phyloP scores from a whole-genome alignment of 2,329 filamentous ascomycete genomes.

The Neospermospora avenae region DNA sequence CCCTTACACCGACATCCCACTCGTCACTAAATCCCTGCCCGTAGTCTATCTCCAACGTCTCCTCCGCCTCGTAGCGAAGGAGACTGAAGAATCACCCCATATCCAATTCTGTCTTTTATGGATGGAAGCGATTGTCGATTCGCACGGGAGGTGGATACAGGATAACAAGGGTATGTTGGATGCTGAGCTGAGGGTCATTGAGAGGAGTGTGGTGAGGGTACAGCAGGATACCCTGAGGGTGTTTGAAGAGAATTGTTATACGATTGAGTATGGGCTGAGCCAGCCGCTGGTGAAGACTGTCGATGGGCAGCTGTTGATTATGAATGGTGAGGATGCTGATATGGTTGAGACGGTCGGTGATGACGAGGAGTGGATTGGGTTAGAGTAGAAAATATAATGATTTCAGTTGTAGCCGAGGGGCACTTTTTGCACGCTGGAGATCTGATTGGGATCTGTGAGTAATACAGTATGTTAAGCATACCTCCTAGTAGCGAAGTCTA shows the following conservation, averaged over 20 bases:
- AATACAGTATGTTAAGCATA: background rate
- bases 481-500: background rate
- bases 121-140: conserved; percentile 79
- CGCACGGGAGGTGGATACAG: conserved; percentile 81
- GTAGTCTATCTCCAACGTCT: conserved; percentile 82
- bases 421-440: background rate
- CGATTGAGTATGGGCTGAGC: conserved; percentile 75
- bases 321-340: conserved; percentile 36
- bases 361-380: conserved; percentile 51
- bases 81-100: conserved; percentile 87
- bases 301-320: conserved; percentile 35
- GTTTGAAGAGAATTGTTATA: conserved; percentile 85
- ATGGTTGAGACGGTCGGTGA: conserved; percentile 35
- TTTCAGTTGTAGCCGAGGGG: background rate
- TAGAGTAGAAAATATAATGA: conserved; percentile 37
- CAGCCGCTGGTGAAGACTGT: conserved; percentile 41
- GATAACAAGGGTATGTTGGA: conserved; percentile 77
- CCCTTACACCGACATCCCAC: conserved; percentile 68
- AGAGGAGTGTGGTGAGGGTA: conserved; percentile 76
- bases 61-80: conserved; percentile 80
- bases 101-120: conserved; percentile 92
- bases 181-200: conserved; percentile 78
- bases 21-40: conserved; percentile 77
- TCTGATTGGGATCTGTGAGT: background rate
- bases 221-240: conserved; percentile 77